Base-by-base conservation (phyloP, 768 basidiomycete genomes). In the Russula sp. region DNA sequence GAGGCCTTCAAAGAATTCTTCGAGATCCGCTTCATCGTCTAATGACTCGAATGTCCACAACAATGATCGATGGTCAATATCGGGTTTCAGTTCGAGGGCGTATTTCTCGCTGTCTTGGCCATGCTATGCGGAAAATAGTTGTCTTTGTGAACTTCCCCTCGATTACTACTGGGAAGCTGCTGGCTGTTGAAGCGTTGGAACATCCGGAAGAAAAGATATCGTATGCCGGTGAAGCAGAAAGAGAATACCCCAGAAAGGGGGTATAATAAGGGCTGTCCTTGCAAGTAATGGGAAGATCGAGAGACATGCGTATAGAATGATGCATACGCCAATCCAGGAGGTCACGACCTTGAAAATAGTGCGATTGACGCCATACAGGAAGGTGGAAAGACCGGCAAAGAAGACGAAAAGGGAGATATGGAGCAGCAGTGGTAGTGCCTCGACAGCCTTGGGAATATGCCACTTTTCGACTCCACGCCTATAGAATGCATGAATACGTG, bases 371-470 rank as follows among this genome's bases (percentile, higher is more conserved):
- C 76, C 71, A 60, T 71, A 71, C 32, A 83, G 71, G 70, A 84
- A 81, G 13, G 76, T 75, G 42, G 81, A 70, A 34, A 84, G 74
- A 48, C 81, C 79, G 38, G 79, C 76, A 69, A 85, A 78, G 71
- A 84, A 83, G 9, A 83, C 74, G 22, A 82, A 76, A 20, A 83
- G 73, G 2, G 81, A 79, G 9, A 79, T 71, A 64, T 83, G 82
- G 24, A 83, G 76, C 10, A 83, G 75, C 13, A 77, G 71, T 1
- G 82, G 82, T 28, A 83, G 76, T 16, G 72, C 66, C 46, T 78
- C 76, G 5, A 82, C 78, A 5, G 82, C 69, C 7, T 73, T 69
- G 9, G 75, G 71, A 71, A 83, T 75, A 7, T 71, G 71, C 69
- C 79, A 80, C 54, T 68, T 71, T 20, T 75, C 73, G 30, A 81